Conservation (phyloP, 2,329 filamentous ascomycete genomes). For the Penicillium sp. region DNA sequence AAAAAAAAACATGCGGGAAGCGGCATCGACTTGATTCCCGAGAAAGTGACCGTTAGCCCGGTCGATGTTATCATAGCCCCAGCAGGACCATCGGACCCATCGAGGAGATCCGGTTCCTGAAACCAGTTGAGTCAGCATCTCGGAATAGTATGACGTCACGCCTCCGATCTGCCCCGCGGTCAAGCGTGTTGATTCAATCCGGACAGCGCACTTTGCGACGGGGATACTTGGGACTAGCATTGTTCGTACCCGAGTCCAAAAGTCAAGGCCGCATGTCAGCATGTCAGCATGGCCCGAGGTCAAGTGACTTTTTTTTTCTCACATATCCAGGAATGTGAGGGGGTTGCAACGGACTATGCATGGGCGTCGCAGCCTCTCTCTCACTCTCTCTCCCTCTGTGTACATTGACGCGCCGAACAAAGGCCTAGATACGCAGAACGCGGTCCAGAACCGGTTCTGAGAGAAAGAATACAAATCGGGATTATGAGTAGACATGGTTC, state of each 20-base stretch:
- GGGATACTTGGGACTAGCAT: not conserved
- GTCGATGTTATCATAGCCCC: not conserved
- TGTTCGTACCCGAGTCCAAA: not conserved
- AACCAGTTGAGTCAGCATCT: conserved; percentile 2
- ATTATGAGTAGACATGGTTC: not conserved
- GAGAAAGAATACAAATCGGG: not conserved
- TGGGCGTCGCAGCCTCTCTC: not conserved
- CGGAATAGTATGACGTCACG: conserved; percentile 16
- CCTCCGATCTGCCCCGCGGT: conserved; percentile 3
- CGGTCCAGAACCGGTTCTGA: not conserved
- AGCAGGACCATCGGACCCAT: not conserved
- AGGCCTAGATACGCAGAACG: not conserved
- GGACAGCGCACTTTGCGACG: not conserved
- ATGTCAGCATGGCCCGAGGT: not conserved
- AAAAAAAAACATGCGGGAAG: not conserved
- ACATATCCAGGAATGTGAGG: not conserved
- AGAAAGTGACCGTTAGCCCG: not conserved
- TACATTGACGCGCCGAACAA: not conserved
- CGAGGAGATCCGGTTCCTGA: conserved; percentile 7
- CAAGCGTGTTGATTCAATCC: conserved; percentile 1
- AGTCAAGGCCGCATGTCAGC: no score
- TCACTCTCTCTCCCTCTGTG: no score
- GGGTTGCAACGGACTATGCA: not conserved
- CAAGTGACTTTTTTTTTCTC: not conserved
- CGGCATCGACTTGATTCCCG: not conserved